Conservation (phyloP, 2,329 filamentous ascomycete species). For the Calonectria leucothoes region DNA sequence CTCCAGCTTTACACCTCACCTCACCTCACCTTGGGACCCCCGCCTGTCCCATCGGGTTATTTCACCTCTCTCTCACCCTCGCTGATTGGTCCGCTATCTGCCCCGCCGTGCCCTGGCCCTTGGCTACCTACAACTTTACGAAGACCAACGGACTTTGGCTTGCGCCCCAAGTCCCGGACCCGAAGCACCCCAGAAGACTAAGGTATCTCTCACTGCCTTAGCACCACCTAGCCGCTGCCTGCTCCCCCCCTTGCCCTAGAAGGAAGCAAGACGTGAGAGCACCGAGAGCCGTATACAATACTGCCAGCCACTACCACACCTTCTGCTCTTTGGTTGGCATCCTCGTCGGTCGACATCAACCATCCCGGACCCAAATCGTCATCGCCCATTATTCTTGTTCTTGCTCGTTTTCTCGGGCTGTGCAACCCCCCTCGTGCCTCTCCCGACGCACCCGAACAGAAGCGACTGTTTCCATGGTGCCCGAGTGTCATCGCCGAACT, state of each 20-base stretch:
- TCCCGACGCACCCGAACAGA: constrained; percentile 29
- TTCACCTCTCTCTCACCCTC: constrained; percentile 16
- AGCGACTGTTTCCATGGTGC: constrained; percentile 41
- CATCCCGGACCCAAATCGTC: constrained; percentile 15
- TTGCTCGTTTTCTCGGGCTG: constrained; percentile 18
- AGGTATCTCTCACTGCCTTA: constrained; percentile 1
- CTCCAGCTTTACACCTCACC: neutral
- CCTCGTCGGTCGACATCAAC: constrained; percentile 3
- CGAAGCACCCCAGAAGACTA: neutral
- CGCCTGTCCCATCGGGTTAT: neutral
- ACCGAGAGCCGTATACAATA: constrained; percentile 4
- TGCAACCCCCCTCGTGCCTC: constrained; percentile 28
- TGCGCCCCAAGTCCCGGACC: neutral
- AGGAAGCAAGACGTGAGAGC: neutral
- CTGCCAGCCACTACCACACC: neutral
- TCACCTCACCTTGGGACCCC: neutral
- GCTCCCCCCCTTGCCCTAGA: neutral
- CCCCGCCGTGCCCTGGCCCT: constrained; percentile 14
- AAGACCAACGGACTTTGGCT: constrained; percentile 15
- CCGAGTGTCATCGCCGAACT: constrained; percentile 32
- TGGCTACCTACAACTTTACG: neutral
- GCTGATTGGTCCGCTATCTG: constrained; percentile 5
- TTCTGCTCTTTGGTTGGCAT: neutral
- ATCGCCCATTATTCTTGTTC: constrained; percentile 18
- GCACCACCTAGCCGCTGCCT: neutral